phyloP scores from a whole-genome alignment of 2,329 filamentous ascomycete species.

The Erysiphe pulchra region DNA sequence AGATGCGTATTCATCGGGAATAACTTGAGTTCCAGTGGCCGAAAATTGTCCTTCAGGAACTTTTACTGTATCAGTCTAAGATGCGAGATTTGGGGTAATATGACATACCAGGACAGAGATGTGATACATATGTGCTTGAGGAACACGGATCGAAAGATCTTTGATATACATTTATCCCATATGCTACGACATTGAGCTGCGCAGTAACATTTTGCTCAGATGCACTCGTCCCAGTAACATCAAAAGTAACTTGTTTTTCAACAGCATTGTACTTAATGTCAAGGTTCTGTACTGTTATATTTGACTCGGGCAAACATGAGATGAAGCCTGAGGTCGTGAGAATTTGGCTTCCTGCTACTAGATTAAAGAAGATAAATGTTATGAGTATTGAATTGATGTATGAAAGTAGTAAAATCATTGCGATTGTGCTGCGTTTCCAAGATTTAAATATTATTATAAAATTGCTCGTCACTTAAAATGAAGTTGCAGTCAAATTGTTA shows the following conservation, averaged over 20 bases:
- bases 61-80: constrained; percentile 10
- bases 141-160: constrained; percentile 69
- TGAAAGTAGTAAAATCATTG: constrained; percentile 4
- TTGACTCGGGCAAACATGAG: constrained; percentile 34
- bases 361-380: constrained; percentile 10
- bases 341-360: constrained; percentile 38
- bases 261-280: constrained; percentile 57
- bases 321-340: constrained; percentile 61
- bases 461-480: background rate
- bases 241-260: constrained; percentile 49
- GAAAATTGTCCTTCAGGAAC: constrained; percentile 52
- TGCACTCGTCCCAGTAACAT: constrained; percentile 54
- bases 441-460: background rate
- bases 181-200: constrained; percentile 23
- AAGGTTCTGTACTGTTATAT: constrained; percentile 46
- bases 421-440: background rate
- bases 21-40: constrained; percentile 43
- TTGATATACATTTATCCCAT: constrained; percentile 57
- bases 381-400: constrained; percentile 10
- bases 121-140: constrained; percentile 19
- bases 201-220: constrained; percentile 10
- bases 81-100: background rate
- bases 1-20: constrained; percentile 44
- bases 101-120: constrained; percentile 55
- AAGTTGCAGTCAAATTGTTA: background rate